Evolutionary conservation across 768 basidiomycete genomes (phyloP), one percentile per base, ranked within the genome.

Genomic region (Podaxis carcinomalis): DNA sequence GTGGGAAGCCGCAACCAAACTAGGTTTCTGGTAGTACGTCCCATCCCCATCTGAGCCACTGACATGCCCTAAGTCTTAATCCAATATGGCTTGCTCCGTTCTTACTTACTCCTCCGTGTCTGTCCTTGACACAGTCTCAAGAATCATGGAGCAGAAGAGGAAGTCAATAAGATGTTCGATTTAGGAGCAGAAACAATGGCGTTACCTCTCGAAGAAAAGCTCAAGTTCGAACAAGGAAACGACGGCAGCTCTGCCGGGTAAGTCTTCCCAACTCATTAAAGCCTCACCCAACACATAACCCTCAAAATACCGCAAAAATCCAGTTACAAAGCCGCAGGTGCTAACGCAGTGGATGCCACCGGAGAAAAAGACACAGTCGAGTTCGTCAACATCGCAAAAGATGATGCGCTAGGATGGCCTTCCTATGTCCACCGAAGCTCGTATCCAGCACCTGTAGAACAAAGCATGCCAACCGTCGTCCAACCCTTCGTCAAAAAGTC

Each of bases 11-110:
- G 82, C 80, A 6, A 85, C 81, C 0, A 75, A 79, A 49, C 74
- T 87, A 1, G 85, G 86, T 1, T 88, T 89, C 68, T 89, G 85
- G 83, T 87, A 86, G 83, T 85, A 67, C 68, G 84, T 80, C 25
- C 25, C 21, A 49, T 49, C 7, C 42, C 6, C n/a, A 6, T 3
- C 42, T 19, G 5, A 5, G 42, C n/a, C 42, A 19, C 42, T 3
- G 16, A 44, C 19, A 44, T 9, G 32, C 42, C 16, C 42, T 44
- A 19, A 44, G 5, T n/a, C 16, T 2, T 19, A 9, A 32, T 32
- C 3, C 32, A 9, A 32, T 32, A 9, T 9, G 9, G 32, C 32
- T 9, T 32, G 32, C 32, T 32, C 7, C 32, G 7, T 32, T 32
- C 32, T 7, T 32, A 32, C 28, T 32, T 32, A 7, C 7, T 28